Percentiles rank a stretch among this genome's conserved stretches.
These are phyloP conservation scores for Myriosclerotinia scirpicola DNA, from an alignment of 2,329 filamentous ascomycete genomes.

Conservation along the genomic window DNA sequence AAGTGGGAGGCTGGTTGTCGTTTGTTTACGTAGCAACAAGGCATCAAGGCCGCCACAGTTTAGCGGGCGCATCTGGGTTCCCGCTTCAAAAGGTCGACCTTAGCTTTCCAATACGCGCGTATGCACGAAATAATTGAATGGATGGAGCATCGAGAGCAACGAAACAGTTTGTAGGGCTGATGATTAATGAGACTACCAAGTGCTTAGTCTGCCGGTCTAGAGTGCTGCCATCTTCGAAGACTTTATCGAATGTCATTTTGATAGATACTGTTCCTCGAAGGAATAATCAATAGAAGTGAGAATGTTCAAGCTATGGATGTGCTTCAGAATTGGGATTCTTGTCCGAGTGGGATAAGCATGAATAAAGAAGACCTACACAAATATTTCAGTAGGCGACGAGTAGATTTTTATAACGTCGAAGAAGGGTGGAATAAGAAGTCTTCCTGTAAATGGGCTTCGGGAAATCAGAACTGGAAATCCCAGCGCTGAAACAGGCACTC, in stretches of 20 bases:
- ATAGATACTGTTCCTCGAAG: background rate
- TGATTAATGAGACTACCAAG: background rate
- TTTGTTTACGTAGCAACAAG: conserved; percentile 23
- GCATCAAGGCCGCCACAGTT: background rate
- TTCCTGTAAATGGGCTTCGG: background rate
- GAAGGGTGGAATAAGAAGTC: background rate
- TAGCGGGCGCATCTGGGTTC: background rate
- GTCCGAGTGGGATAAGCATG: background rate
- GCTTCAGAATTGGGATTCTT: background rate
- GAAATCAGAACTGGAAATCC: background rate
- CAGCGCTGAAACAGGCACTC: background rate
- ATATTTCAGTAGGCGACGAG: background rate
- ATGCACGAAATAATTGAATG: conserved; percentile 3
- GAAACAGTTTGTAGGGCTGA: background rate
- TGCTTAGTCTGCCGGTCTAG: background rate
- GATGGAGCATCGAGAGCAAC: background rate
- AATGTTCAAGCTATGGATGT: conserved; percentile 4
- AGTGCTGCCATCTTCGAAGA: background rate
- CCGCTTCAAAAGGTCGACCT: background rate
- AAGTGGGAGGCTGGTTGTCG: conserved; percentile 21
- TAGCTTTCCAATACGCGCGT: background rate
- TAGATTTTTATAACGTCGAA: background rate
- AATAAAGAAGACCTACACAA: background rate
- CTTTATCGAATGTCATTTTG: background rate
- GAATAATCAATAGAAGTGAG: background rate